These are phyloP conservation scores for Didymellaceae sp. DNA, from an alignment of 2,329 filamentous ascomycete genomes.

Conservation along the genomic window DNA sequence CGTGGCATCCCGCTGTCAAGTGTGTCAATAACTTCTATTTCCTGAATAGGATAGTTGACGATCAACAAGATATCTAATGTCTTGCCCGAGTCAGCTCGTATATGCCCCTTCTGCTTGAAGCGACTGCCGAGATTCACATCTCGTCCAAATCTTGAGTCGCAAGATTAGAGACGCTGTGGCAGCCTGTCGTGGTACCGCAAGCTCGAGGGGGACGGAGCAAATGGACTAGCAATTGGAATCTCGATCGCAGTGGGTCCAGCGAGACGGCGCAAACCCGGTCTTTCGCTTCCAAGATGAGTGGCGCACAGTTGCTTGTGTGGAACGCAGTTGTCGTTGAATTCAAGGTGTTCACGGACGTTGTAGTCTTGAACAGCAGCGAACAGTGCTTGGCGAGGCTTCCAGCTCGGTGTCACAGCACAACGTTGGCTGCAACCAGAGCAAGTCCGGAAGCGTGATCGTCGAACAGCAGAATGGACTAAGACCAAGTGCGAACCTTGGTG, in stretches of 20 bases:
- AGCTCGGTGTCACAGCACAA: conserved; percentile 18
- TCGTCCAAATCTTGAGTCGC: neutral
- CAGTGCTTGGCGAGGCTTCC: conserved; percentile 17
- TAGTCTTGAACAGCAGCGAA: conserved; percentile 1
- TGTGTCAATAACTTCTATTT: conserved; percentile 4
- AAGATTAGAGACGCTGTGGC: conserved; percentile 4
- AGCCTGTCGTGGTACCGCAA: conserved; percentile 15
- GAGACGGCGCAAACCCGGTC: conserved; percentile 16
- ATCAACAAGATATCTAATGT: conserved; percentile 2
- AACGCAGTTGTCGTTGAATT: conserved; percentile 18
- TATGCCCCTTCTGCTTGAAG: neutral
- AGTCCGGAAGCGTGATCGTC: neutral
- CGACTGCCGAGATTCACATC: neutral
- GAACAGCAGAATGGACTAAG: neutral
- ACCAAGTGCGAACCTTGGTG: neutral
- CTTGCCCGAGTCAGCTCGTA: conserved; percentile 7
- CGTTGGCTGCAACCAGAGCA: conserved; percentile 14
- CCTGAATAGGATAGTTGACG: conserved; percentile 5
- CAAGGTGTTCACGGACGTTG: conserved; percentile 5
- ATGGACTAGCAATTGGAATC: conserved; percentile 3
- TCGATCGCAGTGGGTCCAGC: conserved; percentile 19
- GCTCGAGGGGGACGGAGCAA: neutral
- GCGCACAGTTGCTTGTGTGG: conserved; percentile 15
- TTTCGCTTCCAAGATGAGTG: conserved; percentile 12
- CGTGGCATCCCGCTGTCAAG: conserved; percentile 21